Evolutionary conservation across 2,329 filamentous ascomycete species (phyloP).

Genomic region (Blastomyces percursus): DNA sequence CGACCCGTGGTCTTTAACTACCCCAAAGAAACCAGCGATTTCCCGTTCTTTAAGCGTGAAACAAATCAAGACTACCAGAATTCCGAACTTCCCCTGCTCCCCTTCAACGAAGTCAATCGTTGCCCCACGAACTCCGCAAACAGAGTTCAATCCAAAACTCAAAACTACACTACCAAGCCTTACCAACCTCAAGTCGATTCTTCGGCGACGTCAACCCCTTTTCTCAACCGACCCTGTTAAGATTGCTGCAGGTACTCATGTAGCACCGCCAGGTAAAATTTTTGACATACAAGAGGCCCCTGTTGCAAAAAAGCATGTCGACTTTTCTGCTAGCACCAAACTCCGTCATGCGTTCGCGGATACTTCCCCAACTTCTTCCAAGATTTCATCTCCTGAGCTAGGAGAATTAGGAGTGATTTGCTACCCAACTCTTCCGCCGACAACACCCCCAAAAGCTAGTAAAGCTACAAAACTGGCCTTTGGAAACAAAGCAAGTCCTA

Average conservation of each 20-base stretch:
- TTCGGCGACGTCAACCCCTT: conserved; percentile 48
- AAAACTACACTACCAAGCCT: conserved; percentile 40
- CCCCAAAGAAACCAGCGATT: conserved; percentile 66
- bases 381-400: conserved; percentile 23
- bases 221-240: conserved; percentile 50
- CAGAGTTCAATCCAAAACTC: conserved; percentile 38
- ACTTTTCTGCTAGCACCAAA: conserved; percentile 65
- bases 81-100: conserved; percentile 43
- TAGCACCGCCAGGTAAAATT: conserved; percentile 22
- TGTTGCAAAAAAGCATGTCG: conserved; percentile 65
- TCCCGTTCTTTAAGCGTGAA: conserved; percentile 49
- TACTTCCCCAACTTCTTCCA: conserved; percentile 34
- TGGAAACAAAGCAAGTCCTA: conserved; percentile 20
- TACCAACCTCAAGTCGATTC: conserved; percentile 50
- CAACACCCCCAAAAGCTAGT: conserved; percentile 26
- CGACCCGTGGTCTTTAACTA: conserved; percentile 50
- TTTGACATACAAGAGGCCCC: conserved; percentile 47
- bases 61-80: conserved; percentile 43
- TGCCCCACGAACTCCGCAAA: conserved; percentile 34
- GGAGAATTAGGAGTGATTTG: conserved; percentile 20
- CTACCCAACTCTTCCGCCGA: conserved; percentile 29
- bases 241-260: conserved; percentile 50
- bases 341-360: conserved; percentile 27
- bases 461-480: conserved; percentile 10
- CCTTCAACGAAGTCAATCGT: conserved; percentile 42